Percentiles rank a stretch among this genome's conserved stretches.
Conservation (phyloP, 257 asterid genomes). For the Salvia splendens region DNA sequence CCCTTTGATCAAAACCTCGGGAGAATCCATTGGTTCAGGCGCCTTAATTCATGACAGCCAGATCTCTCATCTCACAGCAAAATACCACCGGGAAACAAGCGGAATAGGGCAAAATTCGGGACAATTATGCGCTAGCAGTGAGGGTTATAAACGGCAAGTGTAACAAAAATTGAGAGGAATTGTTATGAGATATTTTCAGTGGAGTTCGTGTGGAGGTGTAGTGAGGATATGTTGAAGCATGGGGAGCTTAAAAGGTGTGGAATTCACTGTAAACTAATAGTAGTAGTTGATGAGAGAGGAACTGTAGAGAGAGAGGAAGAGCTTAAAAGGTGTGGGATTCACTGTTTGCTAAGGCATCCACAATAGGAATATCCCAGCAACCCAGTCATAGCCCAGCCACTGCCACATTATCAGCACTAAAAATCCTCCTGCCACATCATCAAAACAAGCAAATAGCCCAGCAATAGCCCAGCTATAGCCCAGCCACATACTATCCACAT, state of each 20-base stretch:
- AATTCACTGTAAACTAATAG: constrained; percentile 32
- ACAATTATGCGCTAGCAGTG: constrained; percentile 5
- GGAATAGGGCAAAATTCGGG: constrained; percentile 16
- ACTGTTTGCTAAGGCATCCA: too few species aligned
- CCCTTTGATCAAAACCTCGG: constrained; percentile 64
- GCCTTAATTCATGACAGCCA: constrained; percentile 29
- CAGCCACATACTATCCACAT: too few species aligned
- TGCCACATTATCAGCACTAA: too few species aligned
- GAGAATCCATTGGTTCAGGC: constrained; percentile 48
- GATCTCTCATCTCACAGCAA: constrained; percentile 62
- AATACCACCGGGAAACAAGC: constrained; percentile 25
- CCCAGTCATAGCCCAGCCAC: too few species aligned
- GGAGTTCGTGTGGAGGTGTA: constrained; percentile 28
- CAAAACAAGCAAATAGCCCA: too few species aligned
- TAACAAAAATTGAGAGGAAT: background rate
- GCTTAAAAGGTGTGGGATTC: too few species aligned
- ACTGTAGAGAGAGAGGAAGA: constrained; percentile 5
- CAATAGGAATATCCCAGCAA: too few species aligned
- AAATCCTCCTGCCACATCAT: too few species aligned
- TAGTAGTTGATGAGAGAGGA: constrained; percentile 34
- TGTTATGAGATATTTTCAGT: constrained; percentile 26
- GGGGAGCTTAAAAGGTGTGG: constrained; percentile 47
- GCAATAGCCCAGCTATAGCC: too few species aligned
- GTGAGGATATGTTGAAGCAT: constrained; percentile 43
- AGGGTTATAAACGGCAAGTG: background rate